Conservation (phyloP, 305 asterid genomes). For the Rubia tinctorum region DNA sequence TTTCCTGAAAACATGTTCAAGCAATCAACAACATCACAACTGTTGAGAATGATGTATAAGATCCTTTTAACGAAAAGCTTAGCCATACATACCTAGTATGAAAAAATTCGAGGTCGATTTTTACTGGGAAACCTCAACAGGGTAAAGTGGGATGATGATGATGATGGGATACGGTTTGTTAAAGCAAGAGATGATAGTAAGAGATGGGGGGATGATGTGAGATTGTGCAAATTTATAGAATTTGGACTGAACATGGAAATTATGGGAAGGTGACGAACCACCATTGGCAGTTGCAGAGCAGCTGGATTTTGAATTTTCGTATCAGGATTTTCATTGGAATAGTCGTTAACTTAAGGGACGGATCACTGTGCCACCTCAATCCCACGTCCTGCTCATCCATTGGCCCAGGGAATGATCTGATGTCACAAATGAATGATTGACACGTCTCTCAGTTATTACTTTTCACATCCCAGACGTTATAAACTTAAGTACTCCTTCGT, state of each 20-base stretch:
- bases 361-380: background rate
- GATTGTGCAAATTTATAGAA: constrained; percentile 11
- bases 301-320: background rate
- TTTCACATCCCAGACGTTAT: too few species aligned
- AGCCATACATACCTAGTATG: constrained; percentile 19
- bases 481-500: too few species aligned
- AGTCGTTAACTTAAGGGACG: background rate
- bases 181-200: background rate
- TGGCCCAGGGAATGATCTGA: background rate
- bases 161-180: background rate
- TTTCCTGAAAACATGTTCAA: constrained; percentile 19
- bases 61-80: background rate
- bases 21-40: background rate
- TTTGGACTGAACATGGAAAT: background rate
- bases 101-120: background rate
- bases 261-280: constrained; percentile 1
- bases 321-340: background rate
- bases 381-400: background rate
- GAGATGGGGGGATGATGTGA: background rate
- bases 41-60: too few species aligned
- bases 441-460: background rate
- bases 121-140: background rate
- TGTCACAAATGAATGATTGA: background rate
- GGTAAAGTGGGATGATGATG: background rate
- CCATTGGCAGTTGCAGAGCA: background rate